phyloP scores from a whole-genome alignment of 352 stramenopile species.

The Peronospora belbahrii region DNA sequence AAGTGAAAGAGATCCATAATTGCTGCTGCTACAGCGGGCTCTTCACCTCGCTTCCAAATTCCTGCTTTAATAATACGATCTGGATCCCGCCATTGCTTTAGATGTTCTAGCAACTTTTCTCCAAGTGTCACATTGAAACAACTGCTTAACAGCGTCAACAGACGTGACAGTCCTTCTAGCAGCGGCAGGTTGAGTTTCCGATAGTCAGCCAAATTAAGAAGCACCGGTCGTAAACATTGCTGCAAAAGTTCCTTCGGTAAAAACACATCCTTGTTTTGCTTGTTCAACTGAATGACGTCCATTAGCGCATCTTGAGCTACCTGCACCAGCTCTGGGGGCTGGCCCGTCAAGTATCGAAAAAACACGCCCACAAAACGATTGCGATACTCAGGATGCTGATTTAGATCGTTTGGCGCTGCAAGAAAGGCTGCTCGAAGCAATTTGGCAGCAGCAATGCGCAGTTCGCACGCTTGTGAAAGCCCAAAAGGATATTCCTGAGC shows the following conservation, averaged over 20 bases:
- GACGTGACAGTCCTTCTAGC: conserved; percentile 87
- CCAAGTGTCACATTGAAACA: conserved; percentile 98
- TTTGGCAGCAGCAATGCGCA: conserved; percentile 84
- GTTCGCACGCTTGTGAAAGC: conserved; percentile 66
- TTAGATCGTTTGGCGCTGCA: conserved; percentile 72
- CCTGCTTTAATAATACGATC: conserved; percentile 86
- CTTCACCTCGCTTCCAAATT: conserved; percentile 92
- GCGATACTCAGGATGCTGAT: conserved; percentile 75
- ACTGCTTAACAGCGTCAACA: conserved; percentile 91
- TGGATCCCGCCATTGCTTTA: conserved; percentile 91
- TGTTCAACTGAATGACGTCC: conserved; percentile 80
- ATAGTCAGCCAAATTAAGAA: conserved; percentile 95
- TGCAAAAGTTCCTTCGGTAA: conserved; percentile 94
- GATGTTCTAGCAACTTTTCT: conserved; percentile 95
- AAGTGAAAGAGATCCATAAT: conserved; percentile 96
- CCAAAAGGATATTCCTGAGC: conserved; percentile 85
- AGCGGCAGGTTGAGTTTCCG: conserved; percentile 94
- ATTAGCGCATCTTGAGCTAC: conserved; percentile 76
- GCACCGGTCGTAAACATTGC: conserved; percentile 91
- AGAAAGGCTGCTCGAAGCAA: conserved; percentile 83
- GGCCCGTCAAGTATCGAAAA: conserved; percentile 87
- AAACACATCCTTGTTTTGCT: conserved; percentile 79
- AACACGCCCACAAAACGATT: conserved; percentile 85
- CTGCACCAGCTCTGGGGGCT: conserved; percentile 74
- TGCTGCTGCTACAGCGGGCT: conserved; percentile 90